Conservation (phyloP, 805 yeast species). For the Torulaspora quercuum region DNA sequence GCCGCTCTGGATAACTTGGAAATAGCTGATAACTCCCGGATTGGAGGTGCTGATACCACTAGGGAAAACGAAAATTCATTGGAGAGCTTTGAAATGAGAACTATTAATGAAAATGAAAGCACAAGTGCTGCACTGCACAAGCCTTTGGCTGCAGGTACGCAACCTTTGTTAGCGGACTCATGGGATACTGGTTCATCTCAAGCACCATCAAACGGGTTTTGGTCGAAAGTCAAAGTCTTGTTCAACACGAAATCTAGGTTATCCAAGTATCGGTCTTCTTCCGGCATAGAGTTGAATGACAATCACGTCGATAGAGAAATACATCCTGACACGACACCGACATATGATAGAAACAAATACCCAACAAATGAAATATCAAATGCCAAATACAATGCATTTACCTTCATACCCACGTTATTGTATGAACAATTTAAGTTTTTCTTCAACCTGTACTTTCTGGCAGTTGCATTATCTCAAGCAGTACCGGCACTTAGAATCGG, state of each 20-base stretch:
- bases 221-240: slow-evolving; percentile 7
- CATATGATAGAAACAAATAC: slow-evolving; percentile 36
- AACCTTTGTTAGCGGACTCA: slow-evolving; percentile 18
- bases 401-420: slow-evolving; percentile 82
- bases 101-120: slow-evolving; percentile 19
- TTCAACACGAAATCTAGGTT: slow-evolving; percentile 8
- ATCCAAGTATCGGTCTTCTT: slow-evolving; percentile 13
- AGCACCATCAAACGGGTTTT: slow-evolving; percentile 2
- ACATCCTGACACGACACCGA: slow-evolving; percentile 42
- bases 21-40: slow-evolving; percentile 38
- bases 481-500: slow-evolving; percentile 90
- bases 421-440: slow-evolving; percentile 97
- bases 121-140: slow-evolving; percentile 13
- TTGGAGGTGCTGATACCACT: slow-evolving; percentile 33
- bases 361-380: slow-evolving; percentile 83
- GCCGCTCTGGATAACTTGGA: slow-evolving; percentile 56
- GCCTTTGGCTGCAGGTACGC: slow-evolving; percentile 22
- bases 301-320: slow-evolving; percentile 39
- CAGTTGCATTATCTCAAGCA: slow-evolving; percentile 92
- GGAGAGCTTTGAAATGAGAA: slow-evolving; percentile 33
- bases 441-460: slow-evolving; percentile 83
- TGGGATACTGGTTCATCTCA: slow-evolving; percentile 5
- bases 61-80: slow-evolving; percentile 29
- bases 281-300: slow-evolving; percentile 20
- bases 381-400: slow-evolving; percentile 86